phyloP scores from a whole-genome alignment of 1,284 basidiomycete genomes.

The Trichosporon sp. region DNA sequence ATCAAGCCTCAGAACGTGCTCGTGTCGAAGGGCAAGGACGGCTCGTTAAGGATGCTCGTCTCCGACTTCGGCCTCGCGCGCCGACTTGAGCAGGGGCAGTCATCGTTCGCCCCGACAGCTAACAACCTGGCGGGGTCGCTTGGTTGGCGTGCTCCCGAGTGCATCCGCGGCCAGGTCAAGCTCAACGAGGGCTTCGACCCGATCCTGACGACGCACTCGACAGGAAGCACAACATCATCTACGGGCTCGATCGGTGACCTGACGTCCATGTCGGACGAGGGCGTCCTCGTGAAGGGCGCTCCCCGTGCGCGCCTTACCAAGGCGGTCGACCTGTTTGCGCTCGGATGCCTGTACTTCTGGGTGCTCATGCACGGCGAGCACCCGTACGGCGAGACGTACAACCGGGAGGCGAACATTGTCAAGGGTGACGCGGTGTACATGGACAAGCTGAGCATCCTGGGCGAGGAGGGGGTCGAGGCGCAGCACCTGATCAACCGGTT shows the following conservation, averaged over 20 bases:
- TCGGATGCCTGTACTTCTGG: slow-evolving; percentile 91
- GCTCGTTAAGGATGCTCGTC: slow-evolving; percentile 76
- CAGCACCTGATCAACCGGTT: slow-evolving; percentile 70
- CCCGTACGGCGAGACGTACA: slow-evolving; percentile 85
- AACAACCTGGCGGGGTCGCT: slow-evolving; percentile 71
- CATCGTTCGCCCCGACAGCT: slow-evolving; percentile 81
- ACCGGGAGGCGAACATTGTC: slow-evolving; percentile 85
- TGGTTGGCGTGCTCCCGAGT: slow-evolving; percentile 92
- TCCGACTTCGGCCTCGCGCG: slow-evolving; percentile 94
- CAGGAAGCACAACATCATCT: slow-evolving; percentile 26
- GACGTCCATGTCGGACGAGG: slow-evolving; percentile 9
- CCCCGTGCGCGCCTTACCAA: slow-evolving; percentile 64
- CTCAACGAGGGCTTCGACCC: slow-evolving; percentile 69
- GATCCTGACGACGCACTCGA: slow-evolving; percentile 53
- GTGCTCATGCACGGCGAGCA: slow-evolving; percentile 80
- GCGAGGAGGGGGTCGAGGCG: slow-evolving; percentile 86
- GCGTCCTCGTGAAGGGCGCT: slow-evolving; percentile 18
- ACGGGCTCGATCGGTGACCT: slow-evolving; percentile 26
- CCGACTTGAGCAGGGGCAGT: slow-evolving; percentile 86
- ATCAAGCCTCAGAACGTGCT: slow-evolving; percentile 99
- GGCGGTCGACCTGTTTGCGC: slow-evolving; percentile 87
- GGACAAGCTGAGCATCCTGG: slow-evolving; percentile 66
- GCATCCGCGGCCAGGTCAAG: slow-evolving; percentile 82
- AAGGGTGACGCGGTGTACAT: slow-evolving; percentile 66
- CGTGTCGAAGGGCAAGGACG: slow-evolving; percentile 66